Base-by-base conservation (phyloP, 2,329 filamentous ascomycete genomes). In the Davidsoniella eucalypti region DNA sequence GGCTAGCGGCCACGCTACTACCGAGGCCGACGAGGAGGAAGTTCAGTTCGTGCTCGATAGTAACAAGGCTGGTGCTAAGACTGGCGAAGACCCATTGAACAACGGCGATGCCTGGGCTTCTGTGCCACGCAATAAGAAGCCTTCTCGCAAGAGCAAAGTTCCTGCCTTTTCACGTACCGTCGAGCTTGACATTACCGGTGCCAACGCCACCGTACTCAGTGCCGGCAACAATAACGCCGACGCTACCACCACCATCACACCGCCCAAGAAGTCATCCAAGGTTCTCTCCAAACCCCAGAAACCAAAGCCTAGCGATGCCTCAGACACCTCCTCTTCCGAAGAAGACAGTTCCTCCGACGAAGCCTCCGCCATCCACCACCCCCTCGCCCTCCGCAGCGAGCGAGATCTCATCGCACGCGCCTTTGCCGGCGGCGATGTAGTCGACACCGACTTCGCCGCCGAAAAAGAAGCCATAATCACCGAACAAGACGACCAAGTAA, bases 351-450 rank as follows among this genome's bases (percentile, higher is more conserved):
- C 43, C 10, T 33, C 42, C 44, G 47, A 40, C 54, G 56, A 55
- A 8, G 60, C 61, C 18, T 60, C 58, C 12, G 61, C 59, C 2
- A 65, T 63, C 45, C 63, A 66, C 52, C 17, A 61, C 68, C 45
- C 70, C 74, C 67, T 80, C 49, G 71, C 73, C 18, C 71, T 79
- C 57, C 70, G 70, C 46, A 46, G 40, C 7, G 76, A 80, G 57
- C 70, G 74, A 56, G 77, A 80, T 38, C 76, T 94, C 52, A 80
- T 94, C 51, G 80, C 83, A 55, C 75, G 80, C 56, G 88, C 87
- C 4, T 95, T 98, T 63, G 90, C 88, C 2, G 87, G 86, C 40
- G 87, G 87, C 44, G 78, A 88, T 58, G 84, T 94, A 61, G 85
- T 93, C 1, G 78, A 83, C 7, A 76, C 76, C 43, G 80, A 87